Base-by-base conservation (phyloP, 2,329 filamentous ascomycete species). In the Chrysoporthe austroafricana region DNA sequence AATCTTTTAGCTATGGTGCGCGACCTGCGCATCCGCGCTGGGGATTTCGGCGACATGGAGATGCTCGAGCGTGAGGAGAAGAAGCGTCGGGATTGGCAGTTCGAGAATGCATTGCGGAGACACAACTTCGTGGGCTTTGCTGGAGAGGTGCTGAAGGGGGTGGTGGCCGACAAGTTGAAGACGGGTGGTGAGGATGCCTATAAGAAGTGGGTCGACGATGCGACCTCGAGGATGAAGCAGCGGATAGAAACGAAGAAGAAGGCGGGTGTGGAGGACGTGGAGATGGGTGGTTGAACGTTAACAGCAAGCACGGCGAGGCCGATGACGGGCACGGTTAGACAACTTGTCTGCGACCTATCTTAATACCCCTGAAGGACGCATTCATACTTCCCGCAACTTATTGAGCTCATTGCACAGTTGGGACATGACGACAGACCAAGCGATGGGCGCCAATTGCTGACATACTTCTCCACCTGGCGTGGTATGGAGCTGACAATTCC, bases 61-160 rank as follows among this genome's bases (percentile, higher is more conserved):
- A 83, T 89, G 78, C 79, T 98, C 72, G 88, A 88, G 72, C 84
- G 90, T 64, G 94, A 98, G 84, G 88, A 95, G 81, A 85, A 87
- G 76, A 97, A 97, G 87, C 86, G 96, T 63, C 85, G 85, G 67
- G 91, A 90, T 71, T 99, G 96, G 96, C 86, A 89, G 76, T 97
- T 96, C 85, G 96, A 99, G 85, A 99, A 99, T 79, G 91, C 94
- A 13, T 83, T 99, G 74, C 83, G 96, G 69, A 84, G 92, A 73
- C 95, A 97, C 79, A 99, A 99, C 79, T 99, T 99, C 82, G 92
- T 99, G 0, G 95, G 94, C 0, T 97, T 99, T 75, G 91, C 95
- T 3, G 94, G 93, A 14, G 94, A 97, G 82, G 84, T 97, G 69
- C 82, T 97, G 73, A 96, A 96, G 83, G 91, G 89, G 0, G 95